Evolutionary conservation across 225 moss, liverwort and hornwort species (phyloP).

Genomic region (Climacium dendroides): DNA sequence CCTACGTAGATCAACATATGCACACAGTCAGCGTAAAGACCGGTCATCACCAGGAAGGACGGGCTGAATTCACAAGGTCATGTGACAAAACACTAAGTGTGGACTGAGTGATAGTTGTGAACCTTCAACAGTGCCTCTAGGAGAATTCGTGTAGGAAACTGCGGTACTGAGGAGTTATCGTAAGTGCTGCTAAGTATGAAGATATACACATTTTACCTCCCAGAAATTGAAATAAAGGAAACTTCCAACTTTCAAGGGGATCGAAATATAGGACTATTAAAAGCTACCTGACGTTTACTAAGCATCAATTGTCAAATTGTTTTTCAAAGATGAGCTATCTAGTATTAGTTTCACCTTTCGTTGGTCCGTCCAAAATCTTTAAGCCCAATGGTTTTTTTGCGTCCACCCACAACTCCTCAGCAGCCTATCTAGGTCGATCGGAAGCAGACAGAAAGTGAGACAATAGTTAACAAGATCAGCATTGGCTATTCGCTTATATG

Average conservation of each 20-base stretch:
- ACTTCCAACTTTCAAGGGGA: background rate
- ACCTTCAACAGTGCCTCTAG: background rate
- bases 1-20: conserved; percentile 1
- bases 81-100: background rate
- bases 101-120: background rate
- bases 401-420: conserved; percentile 70
- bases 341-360: conserved; percentile 19
- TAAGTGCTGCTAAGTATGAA: background rate
- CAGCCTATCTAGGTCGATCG: conserved; percentile 8
- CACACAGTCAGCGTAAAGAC: background rate
- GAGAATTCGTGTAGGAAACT: background rate
- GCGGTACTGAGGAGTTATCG: background rate
- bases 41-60: background rate
- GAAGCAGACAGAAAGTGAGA: background rate
- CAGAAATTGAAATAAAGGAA: background rate
- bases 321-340: background rate
- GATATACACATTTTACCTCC: background rate
- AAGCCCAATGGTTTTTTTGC: conserved; percentile 63
- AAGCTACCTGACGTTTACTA: too few species aligned
- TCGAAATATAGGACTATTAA: background rate
- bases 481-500: background rate
- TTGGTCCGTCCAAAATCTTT: conserved; percentile 36
- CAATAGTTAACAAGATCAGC: background rate
- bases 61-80: background rate
- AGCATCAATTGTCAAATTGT: background rate